Evolutionary conservation across 1,139 yeast genomes (phyloP).

Genomic region (Diutina neorugosa): DNA sequence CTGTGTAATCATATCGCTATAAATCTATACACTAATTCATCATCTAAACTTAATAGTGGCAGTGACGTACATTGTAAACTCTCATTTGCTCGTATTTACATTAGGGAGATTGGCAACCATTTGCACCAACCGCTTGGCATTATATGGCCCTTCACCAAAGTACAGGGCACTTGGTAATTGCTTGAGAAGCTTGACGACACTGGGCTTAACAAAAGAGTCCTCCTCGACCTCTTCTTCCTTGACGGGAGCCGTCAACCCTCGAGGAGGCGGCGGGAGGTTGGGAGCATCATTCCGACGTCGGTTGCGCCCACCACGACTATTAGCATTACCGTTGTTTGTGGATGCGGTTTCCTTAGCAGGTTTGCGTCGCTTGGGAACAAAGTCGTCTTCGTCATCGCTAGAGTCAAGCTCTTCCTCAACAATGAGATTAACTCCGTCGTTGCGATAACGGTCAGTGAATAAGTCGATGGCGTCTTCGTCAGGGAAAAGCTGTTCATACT

Average conservation of each 20-base stretch:
- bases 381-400: slow-evolving; percentile 8
- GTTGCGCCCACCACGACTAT: not conserved
- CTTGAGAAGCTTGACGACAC: slow-evolving; percentile 39
- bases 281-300: not conserved
- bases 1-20: not conserved
- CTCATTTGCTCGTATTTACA: slow-evolving; percentile 5
- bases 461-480: slow-evolving; percentile 35
- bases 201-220: slow-evolving; percentile 34
- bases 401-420: slow-evolving; percentile 12
- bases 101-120: slow-evolving; percentile 25
- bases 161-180: slow-evolving; percentile 40
- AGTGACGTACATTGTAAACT: not conserved
- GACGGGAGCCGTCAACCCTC: slow-evolving; percentile 5
- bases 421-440: slow-evolving; percentile 31
- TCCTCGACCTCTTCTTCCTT: slow-evolving; percentile 6
- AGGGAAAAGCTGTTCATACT: slow-evolving; percentile 59
- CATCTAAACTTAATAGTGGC: too few relatives aligned
- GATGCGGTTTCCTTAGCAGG: slow-evolving; percentile 6
- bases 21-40: too few relatives aligned
- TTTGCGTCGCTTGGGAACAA: slow-evolving; percentile 9
- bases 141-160: slow-evolving; percentile 32
- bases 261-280: slow-evolving; percentile 6
- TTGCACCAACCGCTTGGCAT: slow-evolving; percentile 29
- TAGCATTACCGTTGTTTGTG: not conserved
- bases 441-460: slow-evolving; percentile 33